Conservation (phyloP, 306 rosid species). For the Leucaena leucocephala region DNA sequence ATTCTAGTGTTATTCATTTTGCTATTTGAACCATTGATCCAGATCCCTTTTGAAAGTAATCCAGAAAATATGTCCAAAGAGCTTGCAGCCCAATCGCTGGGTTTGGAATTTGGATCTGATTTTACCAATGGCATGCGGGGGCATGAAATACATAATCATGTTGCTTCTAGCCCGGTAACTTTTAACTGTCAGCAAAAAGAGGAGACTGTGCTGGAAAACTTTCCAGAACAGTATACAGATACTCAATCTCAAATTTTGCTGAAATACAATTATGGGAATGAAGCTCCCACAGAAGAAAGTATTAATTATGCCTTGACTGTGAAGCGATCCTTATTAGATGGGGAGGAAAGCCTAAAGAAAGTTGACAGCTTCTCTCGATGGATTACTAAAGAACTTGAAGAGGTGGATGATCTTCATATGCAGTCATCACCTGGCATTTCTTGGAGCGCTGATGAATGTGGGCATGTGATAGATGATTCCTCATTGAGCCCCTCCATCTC, state of each 20-base stretch:
- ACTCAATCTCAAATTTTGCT: slow-evolving; percentile 41
- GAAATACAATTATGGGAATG: slow-evolving; percentile 47
- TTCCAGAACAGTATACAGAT: slow-evolving; percentile 46
- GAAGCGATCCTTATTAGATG: slow-evolving; percentile 57
- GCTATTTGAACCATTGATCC: slow-evolving; percentile 39
- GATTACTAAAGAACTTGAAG: slow-evolving; percentile 74
- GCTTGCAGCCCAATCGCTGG: slow-evolving; percentile 49
- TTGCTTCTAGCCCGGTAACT: slow-evolving; percentile 37
- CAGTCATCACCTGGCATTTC: slow-evolving; percentile 77
- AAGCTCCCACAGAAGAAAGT: slow-evolving; percentile 52
- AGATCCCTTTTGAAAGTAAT: slow-evolving; percentile 64
- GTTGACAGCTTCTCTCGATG: slow-evolving; percentile 92
- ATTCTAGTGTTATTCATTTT: slow-evolving; percentile 30
- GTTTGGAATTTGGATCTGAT: slow-evolving; percentile 51
- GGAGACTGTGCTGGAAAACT: slow-evolving; percentile 44
- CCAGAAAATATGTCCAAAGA: slow-evolving; percentile 48
- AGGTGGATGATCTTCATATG: slow-evolving; percentile 75
- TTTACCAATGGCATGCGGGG: slow-evolving; percentile 32
- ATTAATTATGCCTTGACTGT: slow-evolving; percentile 48
- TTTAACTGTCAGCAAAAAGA: slow-evolving; percentile 44
- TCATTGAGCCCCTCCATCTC: slow-evolving; percentile 80
- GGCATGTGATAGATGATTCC: slow-evolving; percentile 64
- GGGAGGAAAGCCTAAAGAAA: slow-evolving; percentile 76
- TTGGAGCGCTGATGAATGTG: slow-evolving; percentile 76
- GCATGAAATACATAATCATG: slow-evolving; percentile 38